Evolutionary conservation across 805 yeast species (phyloP), one percentile per base, ranked within the genome.

Genomic region (Cyberlindnera japonica): DNA sequence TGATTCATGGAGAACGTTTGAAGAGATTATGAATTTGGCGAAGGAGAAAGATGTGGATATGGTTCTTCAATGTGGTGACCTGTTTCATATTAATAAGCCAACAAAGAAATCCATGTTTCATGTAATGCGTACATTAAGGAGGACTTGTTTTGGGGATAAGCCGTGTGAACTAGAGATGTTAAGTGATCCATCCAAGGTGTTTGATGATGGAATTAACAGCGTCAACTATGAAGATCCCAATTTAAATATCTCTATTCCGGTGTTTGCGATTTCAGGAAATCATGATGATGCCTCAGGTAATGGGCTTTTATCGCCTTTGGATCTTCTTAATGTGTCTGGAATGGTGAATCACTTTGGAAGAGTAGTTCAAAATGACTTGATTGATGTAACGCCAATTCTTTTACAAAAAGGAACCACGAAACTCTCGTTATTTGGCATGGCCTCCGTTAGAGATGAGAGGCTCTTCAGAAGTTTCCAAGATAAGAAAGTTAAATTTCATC

Each of bases 281-380:
- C 99, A 93, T 59, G 99, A 93, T 62, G 98, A 93, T 62, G 87
- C 96, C 3, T 85, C 95, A 0, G 98, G 98, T 1, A 85, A 79
- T 38, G 81, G 83, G 17, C 64, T 86, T 39, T 65, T 93, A 12
- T 80, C 90, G 40, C 95, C 99, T 0, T 68, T 93, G 69, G 99
- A 93, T 61, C 64, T 93, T 3, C 64, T 93, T 11, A 75, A 86
- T 15, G 86, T 84, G 6, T 67, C 87, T 3, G 98, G 98, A 0
- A 64, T 90, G 40, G 64, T 93, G 21, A 93, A 93, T 60, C 95
- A 89, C 64, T 89, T 88, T 61, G 99, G 99, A 2, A 75, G 83
- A 50, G 83, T 87, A 1, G 66, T 72, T 16, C 82, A 87, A 48
- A 80, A 81, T 51, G 95, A 89, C 58, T 73, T 77, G 22, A 83